Evolutionary conservation across 202 grass and related monocot genomes (phyloP), one percentile per base, ranked within the genome.

Genomic region (Zoysia matrella): DNA sequence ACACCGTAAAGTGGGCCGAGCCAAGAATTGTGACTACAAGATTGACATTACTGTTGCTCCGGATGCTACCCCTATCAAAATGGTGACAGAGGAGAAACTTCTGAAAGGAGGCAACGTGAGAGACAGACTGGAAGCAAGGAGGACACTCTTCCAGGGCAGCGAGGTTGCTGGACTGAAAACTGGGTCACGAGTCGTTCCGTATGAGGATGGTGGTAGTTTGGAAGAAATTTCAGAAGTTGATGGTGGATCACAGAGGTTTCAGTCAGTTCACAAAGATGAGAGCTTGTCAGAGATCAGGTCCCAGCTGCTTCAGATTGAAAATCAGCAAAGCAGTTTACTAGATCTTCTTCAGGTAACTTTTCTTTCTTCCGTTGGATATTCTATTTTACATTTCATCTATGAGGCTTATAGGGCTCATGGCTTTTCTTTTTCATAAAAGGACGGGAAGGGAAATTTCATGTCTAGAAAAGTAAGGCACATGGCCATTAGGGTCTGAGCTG

Each of bases 131-230:
- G 30, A 36, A 36, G 30, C 30, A 36, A 36, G 30, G 30, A 36
- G 30, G 30, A 36, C 30, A 36, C 30, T 36, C 30, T 36, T 36
- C 30, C 30, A 36, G 30, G 30, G 30, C 30, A 36, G 30, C 30
- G 30, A 36, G 30, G 30, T 36, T 36, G 30, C 30, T 36, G 30
- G 30, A 36, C 30, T 36, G 30, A 36, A 36, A 36, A 36, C 30
- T 36, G 30, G 92, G 7, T 78, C 96, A 42, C 89, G 89, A 74
- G 87, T 93, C 5, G 92, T 93, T 87, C 96, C 92, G 6, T 89
- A 86, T 1, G 81, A 92, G 67, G 87, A 74, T 9, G 72, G 60
- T 86, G 78, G 56, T 46, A 74, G 54, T 43, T 72, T 86, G 78
- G 87, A 92, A 72, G 83, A 85, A 65, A 88, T 85, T 67, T 73